Evolutionary conservation across 441 rosid genomes (phyloP).

Genomic region (Breynia disticha): DNA sequence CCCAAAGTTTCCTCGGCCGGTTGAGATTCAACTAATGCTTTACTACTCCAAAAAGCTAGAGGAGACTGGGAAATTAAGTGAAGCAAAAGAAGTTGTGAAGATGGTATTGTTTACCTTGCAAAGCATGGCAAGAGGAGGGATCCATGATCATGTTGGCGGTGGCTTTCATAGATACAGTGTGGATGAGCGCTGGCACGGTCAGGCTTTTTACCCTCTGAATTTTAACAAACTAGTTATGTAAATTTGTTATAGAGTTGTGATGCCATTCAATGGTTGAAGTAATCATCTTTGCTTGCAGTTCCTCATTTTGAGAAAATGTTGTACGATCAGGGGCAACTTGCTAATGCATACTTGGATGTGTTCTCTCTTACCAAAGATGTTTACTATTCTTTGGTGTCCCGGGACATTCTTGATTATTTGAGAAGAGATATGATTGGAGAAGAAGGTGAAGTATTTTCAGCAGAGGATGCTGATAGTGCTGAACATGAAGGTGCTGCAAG

Average conservation of each 20-base stretch:
- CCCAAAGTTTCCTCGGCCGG: constrained; percentile 96
- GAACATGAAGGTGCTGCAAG: constrained; percentile 47
- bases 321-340: constrained; percentile 94
- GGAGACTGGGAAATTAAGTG: constrained; percentile 37
- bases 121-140: constrained; percentile 89
- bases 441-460: constrained; percentile 80
- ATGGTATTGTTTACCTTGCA: constrained; percentile 77
- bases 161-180: constrained; percentile 97
- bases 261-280: constrained; percentile 5
- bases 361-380: constrained; percentile 60
- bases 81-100: constrained; percentile 33
- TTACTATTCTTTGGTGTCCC: constrained; percentile 46
- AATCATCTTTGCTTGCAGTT: constrained; percentile 42
- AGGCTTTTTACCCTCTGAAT: constrained; percentile 19
- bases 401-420: constrained; percentile 80
- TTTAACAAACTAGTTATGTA: neutral
- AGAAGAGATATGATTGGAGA: constrained; percentile 90
- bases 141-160: constrained; percentile 94
- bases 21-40: constrained; percentile 87
- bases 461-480: constrained; percentile 97
- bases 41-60: constrained; percentile 61
- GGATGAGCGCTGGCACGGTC: constrained; percentile 94
- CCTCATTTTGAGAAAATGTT: constrained; percentile 99
- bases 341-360: constrained; percentile 68
- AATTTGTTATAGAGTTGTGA: neutral